Percentiles rank a stretch among this genome's conserved stretches.
phyloP scores from a whole-genome alignment of 176 grass and related monocot species.

The Areca catechu region DNA sequence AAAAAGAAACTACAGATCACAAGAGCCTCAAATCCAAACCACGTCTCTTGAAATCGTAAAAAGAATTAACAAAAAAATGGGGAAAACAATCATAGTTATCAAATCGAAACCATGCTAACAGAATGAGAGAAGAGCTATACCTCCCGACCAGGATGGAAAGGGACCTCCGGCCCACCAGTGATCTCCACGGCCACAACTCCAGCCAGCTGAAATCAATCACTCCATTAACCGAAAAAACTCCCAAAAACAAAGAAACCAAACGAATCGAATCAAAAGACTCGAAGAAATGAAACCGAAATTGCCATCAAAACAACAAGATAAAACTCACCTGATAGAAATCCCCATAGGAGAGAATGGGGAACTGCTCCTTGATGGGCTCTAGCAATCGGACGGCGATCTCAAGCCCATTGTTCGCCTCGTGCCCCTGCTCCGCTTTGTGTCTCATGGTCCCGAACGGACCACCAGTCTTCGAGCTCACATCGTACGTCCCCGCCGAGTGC shows the following conservation, averaged over 20 bases:
- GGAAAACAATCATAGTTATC: too few relatives aligned
- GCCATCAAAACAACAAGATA: background rate
- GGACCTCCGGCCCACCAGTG: constrained; percentile 77
- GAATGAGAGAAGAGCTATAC: constrained; percentile 8
- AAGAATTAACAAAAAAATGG: too few relatives aligned
- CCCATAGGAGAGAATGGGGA: constrained; percentile 9
- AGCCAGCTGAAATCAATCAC: constrained; percentile 37
- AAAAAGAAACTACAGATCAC: too few relatives aligned
- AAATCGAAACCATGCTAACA: too few relatives aligned
- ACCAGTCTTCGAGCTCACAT: background rate
- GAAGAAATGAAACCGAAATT: too few relatives aligned
- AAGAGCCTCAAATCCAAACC: too few relatives aligned
- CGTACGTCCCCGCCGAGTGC: constrained; percentile 16
- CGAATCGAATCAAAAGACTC: background rate
- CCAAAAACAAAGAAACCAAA: too few relatives aligned
- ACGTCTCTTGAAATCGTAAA: too few relatives aligned
- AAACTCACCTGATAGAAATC: constrained; percentile 13
- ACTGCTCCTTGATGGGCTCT: constrained; percentile 18
- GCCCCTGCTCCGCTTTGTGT: background rate
- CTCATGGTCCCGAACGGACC: constrained; percentile 15
- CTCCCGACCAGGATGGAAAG: constrained; percentile 86
- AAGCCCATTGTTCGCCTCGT: constrained; percentile 9
- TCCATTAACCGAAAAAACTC: too few relatives aligned
- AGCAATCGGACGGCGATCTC: constrained; percentile 10
- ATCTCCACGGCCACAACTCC: constrained; percentile 87